Conservation (phyloP, 352 stramenopile genomes). For the Globisporangium yorkense region DNA sequence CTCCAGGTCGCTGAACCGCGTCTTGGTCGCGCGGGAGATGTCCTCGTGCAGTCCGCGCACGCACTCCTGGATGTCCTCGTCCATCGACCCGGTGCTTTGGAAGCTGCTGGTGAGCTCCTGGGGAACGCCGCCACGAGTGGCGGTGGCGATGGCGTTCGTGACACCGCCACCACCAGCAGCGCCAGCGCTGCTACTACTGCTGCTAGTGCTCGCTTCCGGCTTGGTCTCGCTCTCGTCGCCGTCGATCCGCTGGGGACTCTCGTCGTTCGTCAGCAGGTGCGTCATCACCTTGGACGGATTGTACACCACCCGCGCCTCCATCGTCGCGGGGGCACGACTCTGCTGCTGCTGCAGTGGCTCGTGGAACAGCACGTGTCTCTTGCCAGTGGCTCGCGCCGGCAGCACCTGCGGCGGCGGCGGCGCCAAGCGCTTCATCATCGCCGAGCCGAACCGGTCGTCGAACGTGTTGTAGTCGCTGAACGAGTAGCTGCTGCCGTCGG, state of each 20-base stretch:
- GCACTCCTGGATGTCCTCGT: constrained; percentile 38
- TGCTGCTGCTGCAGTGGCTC: background rate
- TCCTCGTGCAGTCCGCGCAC: constrained; percentile 55
- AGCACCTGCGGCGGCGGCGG: constrained; percentile 3
- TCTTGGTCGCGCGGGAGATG: constrained; percentile 27
- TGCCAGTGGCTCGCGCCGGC: background rate
- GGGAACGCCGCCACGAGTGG: background rate
- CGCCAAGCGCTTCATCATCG: constrained; percentile 18
- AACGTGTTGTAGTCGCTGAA: constrained; percentile 59
- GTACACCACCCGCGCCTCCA: constrained; percentile 5
- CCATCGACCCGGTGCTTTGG: constrained; percentile 17
- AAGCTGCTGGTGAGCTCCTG: constrained; percentile 13
- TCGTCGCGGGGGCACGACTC: background rate
- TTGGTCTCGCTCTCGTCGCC: constrained; percentile 3
- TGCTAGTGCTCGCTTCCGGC: background rate
- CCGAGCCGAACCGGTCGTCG: constrained; percentile 25
- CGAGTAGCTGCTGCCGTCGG: constrained; percentile 47
- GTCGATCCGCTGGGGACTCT: background rate
- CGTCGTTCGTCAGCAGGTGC: constrained; percentile 8
- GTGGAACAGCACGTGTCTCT: constrained; percentile 2
- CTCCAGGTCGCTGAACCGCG: constrained; percentile 9
- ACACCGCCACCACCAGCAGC: background rate
- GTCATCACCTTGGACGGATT: constrained; percentile 10
- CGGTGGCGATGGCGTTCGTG: background rate
- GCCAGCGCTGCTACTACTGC: background rate